phyloP scores from a whole-genome alignment of 768 basidiomycete genomes.

The Polyporus arcularius region DNA sequence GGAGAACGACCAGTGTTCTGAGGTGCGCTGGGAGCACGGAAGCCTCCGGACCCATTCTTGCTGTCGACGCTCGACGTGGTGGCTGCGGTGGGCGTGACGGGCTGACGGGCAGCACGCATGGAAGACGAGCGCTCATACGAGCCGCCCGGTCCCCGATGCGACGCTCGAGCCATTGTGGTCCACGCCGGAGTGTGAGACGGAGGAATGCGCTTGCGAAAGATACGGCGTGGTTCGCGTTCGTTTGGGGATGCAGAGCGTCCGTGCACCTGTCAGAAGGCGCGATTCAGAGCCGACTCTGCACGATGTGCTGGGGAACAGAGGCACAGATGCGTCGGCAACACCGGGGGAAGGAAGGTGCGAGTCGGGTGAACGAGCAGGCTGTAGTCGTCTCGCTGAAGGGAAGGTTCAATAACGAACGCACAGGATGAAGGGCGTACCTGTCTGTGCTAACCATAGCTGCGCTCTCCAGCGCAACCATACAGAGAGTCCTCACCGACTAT shows the following conservation, averaged over 20 bases:
- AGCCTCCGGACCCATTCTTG: conserved; percentile 9
- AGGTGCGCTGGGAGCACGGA: not conserved
- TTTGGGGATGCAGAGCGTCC: too few relatives aligned
- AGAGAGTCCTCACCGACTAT: too few relatives aligned
- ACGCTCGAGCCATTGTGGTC: not conserved
- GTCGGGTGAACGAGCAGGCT: too few relatives aligned
- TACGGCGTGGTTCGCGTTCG: not conserved
- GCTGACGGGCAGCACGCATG: conserved; percentile 7
- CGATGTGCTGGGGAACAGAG: not conserved
- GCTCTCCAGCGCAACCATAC: too few relatives aligned
- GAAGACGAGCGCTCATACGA: conserved; percentile 9
- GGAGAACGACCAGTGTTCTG: not conserved
- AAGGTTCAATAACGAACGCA: too few relatives aligned
- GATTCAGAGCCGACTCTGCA: not conserved
- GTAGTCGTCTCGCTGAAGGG: too few relatives aligned
- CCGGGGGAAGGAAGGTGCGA: too few relatives aligned
- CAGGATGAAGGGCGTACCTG: too few relatives aligned
- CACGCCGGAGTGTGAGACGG: not conserved
- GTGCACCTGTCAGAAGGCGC: not conserved
- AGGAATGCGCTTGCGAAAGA: not conserved
- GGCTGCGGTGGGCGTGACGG: not conserved
- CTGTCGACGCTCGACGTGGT: not conserved
- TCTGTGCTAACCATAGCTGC: too few relatives aligned
- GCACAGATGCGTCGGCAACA: too few relatives aligned
- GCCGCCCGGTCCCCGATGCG: not conserved